A percentile compares a stretch with the other conserved stretches of the same genome.
Evolutionary conservation across 352 stramenopile genomes (phyloP).

Genomic region (Pythium periplocum): DNA sequence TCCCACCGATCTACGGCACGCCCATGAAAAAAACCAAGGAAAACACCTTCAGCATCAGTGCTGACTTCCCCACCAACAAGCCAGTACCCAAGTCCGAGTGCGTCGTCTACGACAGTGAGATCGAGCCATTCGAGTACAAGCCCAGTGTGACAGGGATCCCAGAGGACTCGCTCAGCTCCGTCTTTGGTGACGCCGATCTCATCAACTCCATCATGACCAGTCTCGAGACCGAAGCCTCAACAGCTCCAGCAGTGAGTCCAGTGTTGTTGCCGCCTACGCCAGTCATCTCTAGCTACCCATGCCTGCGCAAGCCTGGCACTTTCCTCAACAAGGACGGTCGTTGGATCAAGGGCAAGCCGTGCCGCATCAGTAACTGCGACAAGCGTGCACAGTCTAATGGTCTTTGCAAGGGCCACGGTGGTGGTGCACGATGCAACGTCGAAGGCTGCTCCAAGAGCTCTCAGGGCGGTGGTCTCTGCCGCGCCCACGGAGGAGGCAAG

Average conservation of each 20-base stretch:
- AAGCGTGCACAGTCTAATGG: conserved; percentile 78
- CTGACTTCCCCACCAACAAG: conserved; percentile 1
- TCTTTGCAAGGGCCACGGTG: conserved; percentile 77
- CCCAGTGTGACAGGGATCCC: conserved; percentile 14
- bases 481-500: conserved; percentile 76
- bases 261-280: conserved; percentile 20
- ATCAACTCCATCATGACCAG: conserved; percentile 79
- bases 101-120: conserved; percentile 32
- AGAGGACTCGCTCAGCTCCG: conserved; percentile 55
- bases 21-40: conserved; percentile 13
- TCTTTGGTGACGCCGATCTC: conserved; percentile 74
- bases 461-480: conserved; percentile 68
- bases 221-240: conserved; percentile 41
- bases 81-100: conserved; percentile 4
- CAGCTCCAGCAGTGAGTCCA: conserved; percentile 9
- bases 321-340: conserved; percentile 87
- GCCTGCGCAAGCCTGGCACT: conserved; percentile 66
- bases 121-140: conserved; percentile 70
- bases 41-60: background rate
- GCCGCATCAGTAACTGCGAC: conserved; percentile 61
- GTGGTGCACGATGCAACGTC: conserved; percentile 69
- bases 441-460: conserved; percentile 72
- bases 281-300: conserved; percentile 29
- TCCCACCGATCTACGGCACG: conserved; percentile 48
- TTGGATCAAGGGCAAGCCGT: conserved; percentile 85